A percentile compares a stretch with the other conserved stretches of the same genome.
phyloP scores from a whole-genome alignment of 139 green algal genomes.

The Chlamydomonas schloesseri region DNA sequence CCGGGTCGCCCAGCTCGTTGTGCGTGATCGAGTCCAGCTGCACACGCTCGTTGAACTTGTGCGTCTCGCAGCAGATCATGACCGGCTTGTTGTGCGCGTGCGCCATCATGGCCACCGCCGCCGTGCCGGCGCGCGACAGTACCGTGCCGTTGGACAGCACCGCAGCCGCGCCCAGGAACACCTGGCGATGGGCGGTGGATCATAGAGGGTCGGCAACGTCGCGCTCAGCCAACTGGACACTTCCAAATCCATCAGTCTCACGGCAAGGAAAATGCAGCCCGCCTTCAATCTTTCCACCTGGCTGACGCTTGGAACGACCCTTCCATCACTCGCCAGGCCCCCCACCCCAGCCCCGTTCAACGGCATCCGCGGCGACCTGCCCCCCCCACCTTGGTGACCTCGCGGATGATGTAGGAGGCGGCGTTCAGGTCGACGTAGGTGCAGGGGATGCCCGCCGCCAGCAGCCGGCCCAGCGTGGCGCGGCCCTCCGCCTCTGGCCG shows the following conservation, averaged over 20 bases:
- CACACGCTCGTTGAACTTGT: constrained; percentile 96
- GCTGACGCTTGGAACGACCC: too few species aligned
- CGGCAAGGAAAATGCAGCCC: too few species aligned
- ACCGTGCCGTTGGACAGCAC: constrained; percentile 96
- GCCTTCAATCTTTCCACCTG: too few species aligned
- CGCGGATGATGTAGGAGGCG: constrained; percentile 83
- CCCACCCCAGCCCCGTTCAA: not conserved
- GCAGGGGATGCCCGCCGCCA: constrained; percentile 79
- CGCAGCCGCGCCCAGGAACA: constrained; percentile 91
- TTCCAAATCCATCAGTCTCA: too few species aligned
- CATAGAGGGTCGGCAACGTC: not conserved
- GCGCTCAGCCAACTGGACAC: too few species aligned
- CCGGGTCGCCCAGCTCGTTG: constrained; percentile 95
- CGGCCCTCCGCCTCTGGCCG: constrained; percentile 87
- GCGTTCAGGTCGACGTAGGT: constrained; percentile 84
- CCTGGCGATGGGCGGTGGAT: constrained; percentile 45
- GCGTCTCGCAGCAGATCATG: constrained; percentile 94
- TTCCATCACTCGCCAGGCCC: too few species aligned
- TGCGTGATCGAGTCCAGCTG: constrained; percentile 94
- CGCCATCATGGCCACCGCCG: constrained; percentile 88
- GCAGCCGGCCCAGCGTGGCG: constrained; percentile 71
- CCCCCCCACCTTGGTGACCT: constrained; percentile 80
- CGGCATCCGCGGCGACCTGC: too few species aligned
- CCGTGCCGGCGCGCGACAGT: constrained; percentile 85
- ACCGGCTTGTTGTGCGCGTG: constrained; percentile 84